Evolutionary conservation across 1,139 yeast species (phyloP), one percentile per base, ranked within the genome.

Genomic region (Saccharomyces hybrid): DNA sequence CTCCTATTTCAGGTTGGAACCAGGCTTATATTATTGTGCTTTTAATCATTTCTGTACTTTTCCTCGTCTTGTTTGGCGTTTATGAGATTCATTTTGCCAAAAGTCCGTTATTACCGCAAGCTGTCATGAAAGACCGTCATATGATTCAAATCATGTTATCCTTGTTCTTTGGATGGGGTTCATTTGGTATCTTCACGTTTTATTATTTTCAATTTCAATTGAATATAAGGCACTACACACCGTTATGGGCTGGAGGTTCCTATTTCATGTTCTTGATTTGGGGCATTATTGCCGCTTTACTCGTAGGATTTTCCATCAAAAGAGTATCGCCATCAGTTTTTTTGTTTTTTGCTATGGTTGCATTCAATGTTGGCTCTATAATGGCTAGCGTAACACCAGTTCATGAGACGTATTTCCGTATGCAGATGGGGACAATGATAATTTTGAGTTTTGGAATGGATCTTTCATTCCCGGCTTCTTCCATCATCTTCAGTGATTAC

Each of bases 101-200:
- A 20, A 55, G 66, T 50, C 84, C 84, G n/a, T 67, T 80, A 29
- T 61, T 81, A 27, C 84, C 83, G 1, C 66, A 63, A 29, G 70
- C 75, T 3, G 73, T 77, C 1, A 74, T 78, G 61, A 53, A 58
- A 72, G 65, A 64, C 51, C 56, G 61, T 16, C 65, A 64, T 11
- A 58, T 63, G 16, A 53, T 64, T 2, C 57, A 82, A 77, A 49
- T 71, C 68, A 55, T 71, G 31, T 51, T 57, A 1, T 61, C 68
- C 4, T 57, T 71, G 65, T 63, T 64, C 51, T 68, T 79, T 38
- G 84, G 84, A 1, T 81, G 85, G 85, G 82, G 82, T 0, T 77
- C 82, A 9, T 81, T 80, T 64, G 83, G 84, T 4, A 71, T 79
- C 7, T 80, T 82, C 80, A 76, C 69, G 1, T 71, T 62, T 51